phyloP scores from a whole-genome alignment of 2,329 filamentous ascomycete genomes.

The Trichoderma sp. region DNA sequence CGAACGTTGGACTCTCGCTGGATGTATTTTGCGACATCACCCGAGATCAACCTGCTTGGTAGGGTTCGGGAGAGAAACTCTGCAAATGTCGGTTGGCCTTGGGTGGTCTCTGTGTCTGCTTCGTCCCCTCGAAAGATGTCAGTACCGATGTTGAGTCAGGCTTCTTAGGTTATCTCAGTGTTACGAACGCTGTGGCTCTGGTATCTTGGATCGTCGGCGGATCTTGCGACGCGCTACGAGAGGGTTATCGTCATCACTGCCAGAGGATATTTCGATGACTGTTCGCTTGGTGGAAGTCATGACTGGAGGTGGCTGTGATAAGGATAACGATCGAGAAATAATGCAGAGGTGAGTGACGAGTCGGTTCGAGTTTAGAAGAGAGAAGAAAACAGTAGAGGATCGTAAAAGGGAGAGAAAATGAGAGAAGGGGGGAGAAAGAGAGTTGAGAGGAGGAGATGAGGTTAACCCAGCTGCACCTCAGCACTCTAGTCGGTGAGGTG shows the following conservation, averaged over 20 bases:
- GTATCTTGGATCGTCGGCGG: not conserved
- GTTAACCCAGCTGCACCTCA: not conserved
- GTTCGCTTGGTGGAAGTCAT: conserved; percentile 3
- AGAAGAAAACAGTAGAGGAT: not conserved
- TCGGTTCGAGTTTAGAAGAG: not conserved
- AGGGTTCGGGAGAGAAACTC: conserved; percentile 22
- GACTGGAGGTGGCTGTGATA: not conserved
- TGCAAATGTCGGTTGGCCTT: conserved; percentile 3
- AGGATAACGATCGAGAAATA: not conserved
- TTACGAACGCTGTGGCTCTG: not conserved
- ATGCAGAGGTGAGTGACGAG: not conserved
- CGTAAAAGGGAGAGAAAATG: too few relatives aligned
- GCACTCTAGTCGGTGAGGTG: not conserved
- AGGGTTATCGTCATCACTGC: conserved; percentile 4
- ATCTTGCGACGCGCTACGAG: conserved; percentile 1
- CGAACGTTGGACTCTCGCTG: conserved; percentile 25
- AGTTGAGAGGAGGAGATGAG: not conserved
- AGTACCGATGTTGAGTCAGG: not conserved
- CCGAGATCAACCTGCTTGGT: conserved; percentile 25
- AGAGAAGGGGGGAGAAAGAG: not conserved
- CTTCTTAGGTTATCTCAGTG: not conserved
- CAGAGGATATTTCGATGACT: conserved; percentile 12
- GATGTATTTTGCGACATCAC: conserved; percentile 25
- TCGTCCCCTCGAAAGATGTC: not conserved
- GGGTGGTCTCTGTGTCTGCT: not conserved